Percentiles rank a stretch among this genome's conserved stretches.
phyloP scores from a whole-genome alignment of 768 basidiomycete species.

The Leccinum subgranulosum region DNA sequence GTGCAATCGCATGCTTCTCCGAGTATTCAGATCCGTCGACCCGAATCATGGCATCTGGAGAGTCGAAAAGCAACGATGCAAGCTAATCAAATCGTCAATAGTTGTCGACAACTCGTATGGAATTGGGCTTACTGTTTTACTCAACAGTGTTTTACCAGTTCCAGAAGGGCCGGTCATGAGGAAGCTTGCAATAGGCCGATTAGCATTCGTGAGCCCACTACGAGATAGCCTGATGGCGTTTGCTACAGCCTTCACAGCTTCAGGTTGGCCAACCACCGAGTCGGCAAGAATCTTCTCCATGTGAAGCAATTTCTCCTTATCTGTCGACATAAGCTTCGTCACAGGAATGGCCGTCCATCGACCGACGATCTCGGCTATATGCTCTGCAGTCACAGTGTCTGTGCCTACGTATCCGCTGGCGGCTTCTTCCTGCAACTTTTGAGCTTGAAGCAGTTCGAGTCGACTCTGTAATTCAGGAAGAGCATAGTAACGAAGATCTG shows the following conservation, averaged over 20 bases:
- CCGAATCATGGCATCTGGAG: conserved; percentile 87
- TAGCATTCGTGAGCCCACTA: conserved; percentile 87
- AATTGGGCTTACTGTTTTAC: conserved; percentile 68
- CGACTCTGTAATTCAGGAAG: conserved; percentile 81
- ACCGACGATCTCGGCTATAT: conserved; percentile 92
- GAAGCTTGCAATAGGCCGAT: conserved; percentile 89
- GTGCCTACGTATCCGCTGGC: conserved; percentile 46
- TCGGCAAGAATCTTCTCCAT: conserved; percentile 82
- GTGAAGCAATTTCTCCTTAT: conserved; percentile 82
- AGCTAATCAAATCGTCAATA: conserved; percentile 47
- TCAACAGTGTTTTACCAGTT: conserved; percentile 86
- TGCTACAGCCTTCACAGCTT: conserved; percentile 89
- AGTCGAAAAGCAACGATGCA: conserved; percentile 86
- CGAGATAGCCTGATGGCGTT: conserved; percentile 92
- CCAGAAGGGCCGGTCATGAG: conserved; percentile 91
- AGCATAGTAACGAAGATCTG: conserved; percentile 89
- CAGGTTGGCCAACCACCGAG: conserved; percentile 85
- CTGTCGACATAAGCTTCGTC: conserved; percentile 78
- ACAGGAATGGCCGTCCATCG: conserved; percentile 94
- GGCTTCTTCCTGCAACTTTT: conserved; percentile 74
- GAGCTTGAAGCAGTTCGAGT: conserved; percentile 67
- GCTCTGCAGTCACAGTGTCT: conserved; percentile 79
- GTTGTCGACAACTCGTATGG: neutral
- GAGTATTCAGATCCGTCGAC: conserved; percentile 94
- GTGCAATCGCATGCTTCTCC: conserved; percentile 72